phyloP scores from a whole-genome alignment of 208 protist species.

The Strigomonas galati region DNA sequence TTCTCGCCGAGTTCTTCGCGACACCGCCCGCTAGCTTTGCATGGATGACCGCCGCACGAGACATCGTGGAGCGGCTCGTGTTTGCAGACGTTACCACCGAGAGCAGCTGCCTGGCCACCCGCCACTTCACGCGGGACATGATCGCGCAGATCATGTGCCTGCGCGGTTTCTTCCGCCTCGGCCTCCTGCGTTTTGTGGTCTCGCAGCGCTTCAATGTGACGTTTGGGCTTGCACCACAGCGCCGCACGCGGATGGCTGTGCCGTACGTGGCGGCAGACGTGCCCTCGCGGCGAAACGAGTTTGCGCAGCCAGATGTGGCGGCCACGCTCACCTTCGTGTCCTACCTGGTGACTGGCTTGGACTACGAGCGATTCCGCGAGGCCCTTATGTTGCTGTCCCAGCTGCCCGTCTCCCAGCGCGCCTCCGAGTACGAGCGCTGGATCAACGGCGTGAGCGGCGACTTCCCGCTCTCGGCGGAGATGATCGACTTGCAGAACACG shows the following conservation, averaged over 20 bases:
- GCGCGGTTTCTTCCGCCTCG: neutral
- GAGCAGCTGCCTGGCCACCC: too few relatives aligned
- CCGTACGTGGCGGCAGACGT: slow-evolving; percentile 12
- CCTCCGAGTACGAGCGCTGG: neutral
- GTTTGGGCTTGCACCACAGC: neutral
- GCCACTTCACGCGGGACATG: too few relatives aligned
- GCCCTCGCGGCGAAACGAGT: slow-evolving; percentile 5
- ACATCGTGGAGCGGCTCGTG: too few relatives aligned
- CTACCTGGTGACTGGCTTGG: neutral
- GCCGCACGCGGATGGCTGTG: neutral
- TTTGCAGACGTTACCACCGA: too few relatives aligned
- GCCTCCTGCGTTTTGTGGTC: neutral
- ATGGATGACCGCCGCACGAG: too few relatives aligned
- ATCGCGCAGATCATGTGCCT: neutral
- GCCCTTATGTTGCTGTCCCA: neutral
- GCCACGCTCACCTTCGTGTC: neutral
- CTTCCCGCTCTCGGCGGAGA: neutral
- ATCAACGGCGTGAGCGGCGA: neutral
- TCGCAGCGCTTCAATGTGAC: neutral
- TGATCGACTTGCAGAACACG: neutral
- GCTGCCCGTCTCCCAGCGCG: neutral
- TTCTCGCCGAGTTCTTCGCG: too few relatives aligned
- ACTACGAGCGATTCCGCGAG: neutral
- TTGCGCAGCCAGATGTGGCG: slow-evolving; percentile 13
- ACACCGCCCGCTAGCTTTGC: too few relatives aligned